A percentile compares a stretch with the other conserved stretches of the same genome.
phyloP scores from a whole-genome alignment of 257 asterid genomes.

The Fraxinus americana region DNA sequence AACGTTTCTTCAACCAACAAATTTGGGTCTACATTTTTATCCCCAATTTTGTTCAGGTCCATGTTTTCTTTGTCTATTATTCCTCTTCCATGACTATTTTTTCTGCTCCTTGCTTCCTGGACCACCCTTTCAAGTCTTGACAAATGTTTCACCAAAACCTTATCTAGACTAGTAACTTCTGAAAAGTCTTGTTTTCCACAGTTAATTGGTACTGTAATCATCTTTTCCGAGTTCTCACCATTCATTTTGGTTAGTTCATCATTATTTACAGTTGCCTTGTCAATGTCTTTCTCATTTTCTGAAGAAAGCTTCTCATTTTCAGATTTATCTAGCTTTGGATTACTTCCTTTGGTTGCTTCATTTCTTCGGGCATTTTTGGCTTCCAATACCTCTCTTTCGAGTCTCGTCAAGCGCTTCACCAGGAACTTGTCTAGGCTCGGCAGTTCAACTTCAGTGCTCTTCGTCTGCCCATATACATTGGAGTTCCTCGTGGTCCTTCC shows the following conservation, averaged over 20 bases:
- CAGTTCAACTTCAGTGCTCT: constrained; percentile 42
- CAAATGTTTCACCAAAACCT: constrained; percentile 64
- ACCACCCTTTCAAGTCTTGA: constrained; percentile 82
- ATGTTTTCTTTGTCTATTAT: constrained; percentile 55
- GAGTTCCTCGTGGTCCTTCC: constrained; percentile 31
- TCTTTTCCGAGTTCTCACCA: constrained; percentile 28
- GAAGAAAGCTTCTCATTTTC: constrained; percentile 34
- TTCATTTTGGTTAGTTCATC: constrained; percentile 22
- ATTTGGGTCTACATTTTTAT: constrained; percentile 4
- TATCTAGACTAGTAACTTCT: constrained; percentile 71
- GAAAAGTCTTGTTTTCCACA: constrained; percentile 26
- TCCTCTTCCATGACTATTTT: constrained; percentile 21
- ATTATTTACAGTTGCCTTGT: constrained; percentile 42
- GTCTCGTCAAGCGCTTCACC: constrained; percentile 80
- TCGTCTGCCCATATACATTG: constrained; percentile 21
- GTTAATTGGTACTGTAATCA: neutral
- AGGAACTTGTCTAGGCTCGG: constrained; percentile 85
- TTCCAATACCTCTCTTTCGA: constrained; percentile 86
- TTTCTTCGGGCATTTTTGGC: constrained; percentile 67
- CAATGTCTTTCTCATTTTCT: constrained; percentile 49
- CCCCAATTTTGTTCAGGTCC: constrained; percentile 43
- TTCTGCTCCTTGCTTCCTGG: constrained; percentile 61
- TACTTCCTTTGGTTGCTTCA: constrained; percentile 36
- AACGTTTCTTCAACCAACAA: constrained; percentile 13
- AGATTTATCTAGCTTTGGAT: constrained; percentile 28